Conservation (phyloP, 2,329 filamentous ascomycete genomes). For the Fusarium hostae region DNA sequence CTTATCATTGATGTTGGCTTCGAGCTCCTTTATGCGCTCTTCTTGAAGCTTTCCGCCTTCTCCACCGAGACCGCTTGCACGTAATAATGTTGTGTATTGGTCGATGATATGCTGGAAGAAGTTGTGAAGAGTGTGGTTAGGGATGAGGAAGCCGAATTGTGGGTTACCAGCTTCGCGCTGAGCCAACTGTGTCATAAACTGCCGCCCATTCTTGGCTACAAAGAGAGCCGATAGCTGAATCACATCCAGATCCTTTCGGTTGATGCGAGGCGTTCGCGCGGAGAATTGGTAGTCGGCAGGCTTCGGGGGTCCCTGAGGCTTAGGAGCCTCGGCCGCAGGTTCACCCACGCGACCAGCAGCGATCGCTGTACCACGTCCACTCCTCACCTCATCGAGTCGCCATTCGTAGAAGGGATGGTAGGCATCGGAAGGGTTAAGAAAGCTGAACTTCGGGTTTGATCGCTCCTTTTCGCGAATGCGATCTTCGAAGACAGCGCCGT, state of each 20-base stretch:
- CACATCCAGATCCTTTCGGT: constrained; percentile 86
- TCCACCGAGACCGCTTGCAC: constrained; percentile 73
- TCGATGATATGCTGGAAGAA: constrained; percentile 94
- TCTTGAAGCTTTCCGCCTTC: constrained; percentile 75
- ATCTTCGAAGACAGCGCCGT: constrained; percentile 78
- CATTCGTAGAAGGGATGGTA: constrained; percentile 92
- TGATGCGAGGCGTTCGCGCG: constrained; percentile 96
- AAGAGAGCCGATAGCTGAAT: constrained; percentile 85
- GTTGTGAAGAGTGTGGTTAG: constrained; percentile 95
- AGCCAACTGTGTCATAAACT: constrained; percentile 89
- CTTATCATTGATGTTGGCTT: constrained; percentile 80
- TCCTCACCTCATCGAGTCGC: constrained; percentile 86
- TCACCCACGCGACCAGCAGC: constrained; percentile 80
- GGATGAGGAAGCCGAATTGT: constrained; percentile 95
- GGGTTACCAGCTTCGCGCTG: constrained; percentile 91
- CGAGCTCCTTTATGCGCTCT: constrained; percentile 76
- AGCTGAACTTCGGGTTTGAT: constrained; percentile 90
- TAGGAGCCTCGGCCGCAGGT: constrained; percentile 63
- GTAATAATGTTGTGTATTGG: constrained; percentile 86
- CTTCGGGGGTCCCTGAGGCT: constrained; percentile 83
- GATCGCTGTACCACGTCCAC: constrained; percentile 82
- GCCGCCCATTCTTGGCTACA: constrained; percentile 90
- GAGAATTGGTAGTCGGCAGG: constrained; percentile 93
- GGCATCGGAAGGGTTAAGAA: constrained; percentile 81
- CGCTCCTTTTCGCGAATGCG: constrained; percentile 87